These are phyloP conservation scores for Fusarium sp. DNA, from an alignment of 2,329 filamentous ascomycete species.

Conservation along the genomic window DNA sequence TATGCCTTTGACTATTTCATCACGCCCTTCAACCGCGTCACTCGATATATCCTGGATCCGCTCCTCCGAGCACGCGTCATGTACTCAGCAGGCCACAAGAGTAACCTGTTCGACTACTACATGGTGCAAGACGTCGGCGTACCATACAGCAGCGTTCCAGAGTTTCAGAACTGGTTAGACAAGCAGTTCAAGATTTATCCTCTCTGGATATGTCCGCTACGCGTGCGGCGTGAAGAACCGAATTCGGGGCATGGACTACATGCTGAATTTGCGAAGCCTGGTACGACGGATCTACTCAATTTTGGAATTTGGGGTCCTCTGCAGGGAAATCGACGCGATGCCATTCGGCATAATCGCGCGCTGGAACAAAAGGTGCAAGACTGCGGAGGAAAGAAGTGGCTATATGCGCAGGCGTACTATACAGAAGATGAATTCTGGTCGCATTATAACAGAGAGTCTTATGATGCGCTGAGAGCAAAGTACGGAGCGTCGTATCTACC, in stretches of 20 bases:
- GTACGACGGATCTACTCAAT: slow-evolving; percentile 64
- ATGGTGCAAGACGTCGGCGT: slow-evolving; percentile 74
- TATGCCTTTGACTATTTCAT: slow-evolving; percentile 74
- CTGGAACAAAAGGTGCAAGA: slow-evolving; percentile 70
- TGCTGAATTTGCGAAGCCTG: slow-evolving; percentile 57
- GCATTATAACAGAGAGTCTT: slow-evolving; percentile 70
- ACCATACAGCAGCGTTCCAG: slow-evolving; percentile 56
- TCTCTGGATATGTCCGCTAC: slow-evolving; percentile 68
- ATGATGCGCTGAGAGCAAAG: slow-evolving; percentile 67
- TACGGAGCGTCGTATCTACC: slow-evolving; percentile 71
- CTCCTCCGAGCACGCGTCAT: slow-evolving; percentile 74
- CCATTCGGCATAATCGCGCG: slow-evolving; percentile 67
- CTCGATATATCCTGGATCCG: slow-evolving; percentile 70
- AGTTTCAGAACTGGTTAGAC: slow-evolving; percentile 64
- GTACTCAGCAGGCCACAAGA: slow-evolving; percentile 74
- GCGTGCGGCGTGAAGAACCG: slow-evolving; percentile 57
- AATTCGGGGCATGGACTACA: slow-evolving; percentile 62
- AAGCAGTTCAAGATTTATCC: slow-evolving; percentile 62
- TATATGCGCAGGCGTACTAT: slow-evolving; percentile 78
- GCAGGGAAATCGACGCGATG: slow-evolving; percentile 57
- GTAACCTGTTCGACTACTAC: slow-evolving; percentile 69
- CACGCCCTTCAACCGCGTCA: slow-evolving; percentile 73
- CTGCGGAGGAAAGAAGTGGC: slow-evolving; percentile 74
- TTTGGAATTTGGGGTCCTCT: slow-evolving; percentile 72
- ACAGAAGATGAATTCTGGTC: slow-evolving; percentile 76